Percentiles rank a stretch among this genome's conserved stretches.
These are phyloP conservation scores for Lactuca saligna DNA, from an alignment of 129 eudicot species.

Conservation along the genomic window DNA sequence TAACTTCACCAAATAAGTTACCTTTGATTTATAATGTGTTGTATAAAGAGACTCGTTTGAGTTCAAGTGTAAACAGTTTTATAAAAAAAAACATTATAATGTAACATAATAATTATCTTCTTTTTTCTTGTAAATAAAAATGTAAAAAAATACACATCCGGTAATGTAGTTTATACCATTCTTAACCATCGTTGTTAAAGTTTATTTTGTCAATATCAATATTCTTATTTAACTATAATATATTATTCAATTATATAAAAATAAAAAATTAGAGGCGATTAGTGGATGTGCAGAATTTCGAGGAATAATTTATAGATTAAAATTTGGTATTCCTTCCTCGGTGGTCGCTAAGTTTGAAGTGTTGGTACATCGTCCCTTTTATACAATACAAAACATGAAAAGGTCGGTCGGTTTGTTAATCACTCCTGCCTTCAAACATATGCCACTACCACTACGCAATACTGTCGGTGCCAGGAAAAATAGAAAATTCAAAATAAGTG, in stretches of 20 bases:
- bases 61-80: no score
- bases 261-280: background rate
- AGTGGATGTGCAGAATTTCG: background rate
- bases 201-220: no score
- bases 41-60: no score
- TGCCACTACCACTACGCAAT: background rate
- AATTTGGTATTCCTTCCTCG: background rate
- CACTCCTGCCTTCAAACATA: background rate
- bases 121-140: no score
- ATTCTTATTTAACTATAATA: no score
- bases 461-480: background rate
- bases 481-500: no score
- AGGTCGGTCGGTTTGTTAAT: background rate
- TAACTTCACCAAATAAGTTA: background rate
- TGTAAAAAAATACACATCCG: no score
- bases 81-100: no score
- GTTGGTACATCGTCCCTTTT: background rate
- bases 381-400: background rate
- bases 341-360: slow-evolving; percentile 2
- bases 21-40: background rate
- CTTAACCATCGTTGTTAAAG: no score
- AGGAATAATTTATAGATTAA: background rate
- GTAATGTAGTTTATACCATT: no score
- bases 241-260: background rate
- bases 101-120: no score